These are phyloP conservation scores for Hanseniaspora osmophila DNA, from an alignment of 805 yeast genomes.

Conservation along the genomic window DNA sequence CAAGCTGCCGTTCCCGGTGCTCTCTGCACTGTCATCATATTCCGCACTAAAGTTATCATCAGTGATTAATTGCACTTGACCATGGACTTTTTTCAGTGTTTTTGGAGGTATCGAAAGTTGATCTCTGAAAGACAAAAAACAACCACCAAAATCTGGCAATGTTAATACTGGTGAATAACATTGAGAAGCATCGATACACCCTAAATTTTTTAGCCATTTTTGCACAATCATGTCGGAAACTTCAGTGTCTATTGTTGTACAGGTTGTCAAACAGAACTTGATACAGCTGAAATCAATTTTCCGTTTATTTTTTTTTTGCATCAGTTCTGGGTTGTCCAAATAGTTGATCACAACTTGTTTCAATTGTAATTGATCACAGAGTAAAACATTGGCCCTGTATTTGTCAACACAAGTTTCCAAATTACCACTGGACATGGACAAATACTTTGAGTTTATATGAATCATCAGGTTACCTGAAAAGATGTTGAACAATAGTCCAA, in stretches of 20 bases:
- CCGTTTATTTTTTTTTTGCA: constrained; percentile 62
- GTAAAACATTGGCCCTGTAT: constrained; percentile 53
- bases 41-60: background rate
- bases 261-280: constrained; percentile 80
- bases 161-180: constrained; percentile 83
- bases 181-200: constrained; percentile 59
- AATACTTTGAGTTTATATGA: constrained; percentile 55
- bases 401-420: constrained; percentile 70
- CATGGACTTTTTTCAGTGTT: constrained; percentile 1
- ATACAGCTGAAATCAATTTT: constrained; percentile 67
- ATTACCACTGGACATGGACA: constrained; percentile 70
- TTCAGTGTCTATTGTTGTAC: constrained; percentile 83
- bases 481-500: constrained; percentile 68
- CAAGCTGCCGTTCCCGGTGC: constrained; percentile 10
- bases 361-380: constrained; percentile 78
- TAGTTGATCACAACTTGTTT: constrained; percentile 88
- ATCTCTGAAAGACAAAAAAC: constrained; percentile 82
- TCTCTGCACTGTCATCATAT: background rate
- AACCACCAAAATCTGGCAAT: constrained; percentile 88
- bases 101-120: constrained; percentile 34
- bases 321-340: constrained; percentile 74
- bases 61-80: constrained; percentile 2
- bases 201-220: constrained; percentile 82
- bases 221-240: constrained; percentile 79
- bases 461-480: constrained; percentile 72